A percentile compares a stretch with the other conserved stretches of the same genome.
phyloP scores from a whole-genome alignment of 495 filamentous ascomycete genomes.

The Tuber indicum region DNA sequence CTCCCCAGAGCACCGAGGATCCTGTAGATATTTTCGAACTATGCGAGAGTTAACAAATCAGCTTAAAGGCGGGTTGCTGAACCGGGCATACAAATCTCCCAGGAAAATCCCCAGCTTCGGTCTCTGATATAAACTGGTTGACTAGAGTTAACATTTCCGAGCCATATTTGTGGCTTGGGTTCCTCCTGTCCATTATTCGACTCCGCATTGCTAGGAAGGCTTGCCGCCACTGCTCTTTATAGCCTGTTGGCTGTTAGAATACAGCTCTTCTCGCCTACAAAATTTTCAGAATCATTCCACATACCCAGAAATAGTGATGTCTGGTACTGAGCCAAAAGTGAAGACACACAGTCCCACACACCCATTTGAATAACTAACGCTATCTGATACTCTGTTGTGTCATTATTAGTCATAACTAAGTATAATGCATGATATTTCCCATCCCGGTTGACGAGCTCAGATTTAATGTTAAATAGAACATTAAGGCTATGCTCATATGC shows the following conservation, averaged over 20 bases:
- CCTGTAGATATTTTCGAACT: conserved; percentile 12
- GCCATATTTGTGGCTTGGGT: neutral
- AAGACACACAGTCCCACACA: neutral
- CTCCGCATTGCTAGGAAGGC: neutral
- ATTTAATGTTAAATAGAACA: neutral
- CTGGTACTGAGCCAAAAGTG: conserved; percentile 13
- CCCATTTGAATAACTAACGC: neutral
- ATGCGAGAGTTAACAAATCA: neutral
- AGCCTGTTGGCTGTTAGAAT: conserved; percentile 10
- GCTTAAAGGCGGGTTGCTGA: neutral
- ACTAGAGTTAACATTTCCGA: neutral
- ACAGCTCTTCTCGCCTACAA: neutral
- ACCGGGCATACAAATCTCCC: conserved; percentile 10
- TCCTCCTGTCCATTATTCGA: neutral
- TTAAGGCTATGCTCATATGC: conserved; percentile 13
- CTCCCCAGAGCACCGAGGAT: neutral
- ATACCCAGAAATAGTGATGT: conserved; percentile 10
- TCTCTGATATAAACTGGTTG: neutral
- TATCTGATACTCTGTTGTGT: neutral
- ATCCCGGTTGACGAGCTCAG: neutral
- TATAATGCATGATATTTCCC: neutral
- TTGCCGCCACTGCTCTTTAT: neutral
- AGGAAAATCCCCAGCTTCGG: conserved; percentile 7
- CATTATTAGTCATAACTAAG: neutral
- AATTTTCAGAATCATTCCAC: neutral